Percentiles rank a stretch among this genome's conserved stretches.
Evolutionary conservation across 805 yeast species (phyloP).

Genomic region (Candida sanyiensis): DNA sequence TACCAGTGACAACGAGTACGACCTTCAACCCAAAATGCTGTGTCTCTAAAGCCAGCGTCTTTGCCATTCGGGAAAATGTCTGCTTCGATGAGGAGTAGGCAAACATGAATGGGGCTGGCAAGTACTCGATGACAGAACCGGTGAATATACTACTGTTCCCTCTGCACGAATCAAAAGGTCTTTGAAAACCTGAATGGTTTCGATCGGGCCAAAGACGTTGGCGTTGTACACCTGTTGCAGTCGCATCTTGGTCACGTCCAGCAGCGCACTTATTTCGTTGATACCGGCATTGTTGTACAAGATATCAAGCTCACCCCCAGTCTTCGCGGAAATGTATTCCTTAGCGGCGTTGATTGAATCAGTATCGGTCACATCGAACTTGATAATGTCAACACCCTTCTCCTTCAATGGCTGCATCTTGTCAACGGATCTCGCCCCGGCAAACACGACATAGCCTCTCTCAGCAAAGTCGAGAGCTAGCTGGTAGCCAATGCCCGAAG

Average conservation of each 20-base stretch:
- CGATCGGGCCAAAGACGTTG: constrained; percentile 36
- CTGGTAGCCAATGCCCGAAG: constrained; percentile 52
- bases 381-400: constrained; percentile 29
- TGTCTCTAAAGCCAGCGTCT: constrained; percentile 31
- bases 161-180: constrained; percentile 28
- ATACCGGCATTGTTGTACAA: constrained; percentile 40
- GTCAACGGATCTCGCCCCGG: constrained; percentile 28
- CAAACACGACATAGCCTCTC: constrained; percentile 36
- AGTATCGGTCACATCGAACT: constrained; percentile 32
- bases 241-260: constrained; percentile 28
- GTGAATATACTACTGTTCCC: constrained; percentile 36
- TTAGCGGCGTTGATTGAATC: constrained; percentile 27
- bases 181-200: constrained; percentile 30
- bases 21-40: constrained; percentile 35
- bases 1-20: constrained; percentile 35
- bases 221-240: constrained; percentile 25
- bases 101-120: constrained; percentile 31
- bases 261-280: constrained; percentile 23
- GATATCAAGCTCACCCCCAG: constrained; percentile 32
- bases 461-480: constrained; percentile 39
- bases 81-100: constrained; percentile 35
- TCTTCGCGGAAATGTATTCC: constrained; percentile 22
- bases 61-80: constrained; percentile 35
- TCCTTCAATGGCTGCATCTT: constrained; percentile 28
- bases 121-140: constrained; percentile 29